Evolutionary conservation across 345 rosid species (phyloP).

Genomic region (Dipteronia dyeriana): DNA sequence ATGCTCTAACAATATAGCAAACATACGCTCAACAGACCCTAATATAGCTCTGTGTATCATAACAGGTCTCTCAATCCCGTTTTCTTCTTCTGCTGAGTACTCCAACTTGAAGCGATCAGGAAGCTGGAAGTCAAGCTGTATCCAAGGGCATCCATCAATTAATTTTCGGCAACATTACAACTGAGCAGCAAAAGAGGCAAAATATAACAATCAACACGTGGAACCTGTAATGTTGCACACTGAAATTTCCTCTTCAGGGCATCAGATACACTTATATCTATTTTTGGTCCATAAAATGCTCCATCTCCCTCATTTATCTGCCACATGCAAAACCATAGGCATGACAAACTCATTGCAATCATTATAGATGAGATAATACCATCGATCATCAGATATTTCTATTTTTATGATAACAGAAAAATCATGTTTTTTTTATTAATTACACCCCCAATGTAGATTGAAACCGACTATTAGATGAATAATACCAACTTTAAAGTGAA

Average conservation of each 20-base stretch:
- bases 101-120: conserved; percentile 77
- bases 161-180: conserved; percentile 18
- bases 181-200: not conserved
- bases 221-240: conserved; percentile 96
- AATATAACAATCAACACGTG: conserved; percentile 7
- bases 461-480: not conserved
- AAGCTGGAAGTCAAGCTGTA: conserved; percentile 96
- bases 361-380: not conserved
- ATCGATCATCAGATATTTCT: not conserved
- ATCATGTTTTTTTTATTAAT: not conserved
- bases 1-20: conserved; percentile 91
- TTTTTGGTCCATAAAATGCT: conserved; percentile 98
- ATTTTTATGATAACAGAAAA: not conserved
- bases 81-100: conserved; percentile 91
- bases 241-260: conserved; percentile 91
- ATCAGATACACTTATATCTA: conserved; percentile 96
- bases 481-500: not conserved
- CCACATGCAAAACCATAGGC: conserved; percentile 20
- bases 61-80: conserved; percentile 75
- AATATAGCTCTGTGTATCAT: conserved; percentile 96
- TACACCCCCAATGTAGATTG: not conserved
- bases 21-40: conserved; percentile 96
- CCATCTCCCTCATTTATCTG: conserved; percentile 96
- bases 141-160: conserved; percentile 23
- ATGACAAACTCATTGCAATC: conserved; percentile 1